A percentile compares a stretch with the other conserved stretches of the same genome.
Conservation (phyloP, 106 monocot species). For the Iris macrosiphon region DNA sequence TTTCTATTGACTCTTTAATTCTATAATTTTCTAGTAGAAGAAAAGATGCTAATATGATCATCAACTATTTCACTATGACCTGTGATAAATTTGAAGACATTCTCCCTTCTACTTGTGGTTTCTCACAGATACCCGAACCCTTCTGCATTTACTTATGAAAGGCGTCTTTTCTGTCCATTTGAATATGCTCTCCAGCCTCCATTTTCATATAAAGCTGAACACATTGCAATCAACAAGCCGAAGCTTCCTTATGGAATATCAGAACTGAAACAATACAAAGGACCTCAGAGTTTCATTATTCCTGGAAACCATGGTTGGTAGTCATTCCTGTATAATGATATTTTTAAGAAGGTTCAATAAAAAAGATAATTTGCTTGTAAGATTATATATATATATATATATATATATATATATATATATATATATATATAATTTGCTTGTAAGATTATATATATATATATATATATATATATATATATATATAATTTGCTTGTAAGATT, state of each 20-base stretch:
- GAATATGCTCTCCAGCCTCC: constrained; percentile 95
- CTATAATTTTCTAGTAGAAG: background rate
- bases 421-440: too few species aligned
- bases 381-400: too few species aligned
- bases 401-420: too few species aligned
- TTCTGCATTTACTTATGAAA: constrained; percentile 82
- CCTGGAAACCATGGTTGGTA: constrained; percentile 95
- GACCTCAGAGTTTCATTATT: constrained; percentile 91
- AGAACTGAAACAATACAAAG: constrained; percentile 59
- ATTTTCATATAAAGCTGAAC: constrained; percentile 82
- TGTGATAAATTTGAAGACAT: background rate
- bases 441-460: too few species aligned
- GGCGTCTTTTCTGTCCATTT: constrained; percentile 80
- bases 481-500: too few species aligned
- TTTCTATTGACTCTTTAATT: background rate
- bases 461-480: too few species aligned
- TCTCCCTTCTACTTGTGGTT: background rate
- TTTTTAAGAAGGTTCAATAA: too few species aligned
- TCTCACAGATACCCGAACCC: constrained; percentile 94
- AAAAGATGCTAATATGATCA: background rate
- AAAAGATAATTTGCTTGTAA: too few species aligned
- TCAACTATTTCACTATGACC: background rate
- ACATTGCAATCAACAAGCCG: constrained; percentile 81
- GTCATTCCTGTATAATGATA: too few species aligned
- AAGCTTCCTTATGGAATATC: constrained; percentile 71